Conservation (phyloP, 1,284 basidiomycete genomes). For the Cutaneotrichosporon cutaneum region DNA sequence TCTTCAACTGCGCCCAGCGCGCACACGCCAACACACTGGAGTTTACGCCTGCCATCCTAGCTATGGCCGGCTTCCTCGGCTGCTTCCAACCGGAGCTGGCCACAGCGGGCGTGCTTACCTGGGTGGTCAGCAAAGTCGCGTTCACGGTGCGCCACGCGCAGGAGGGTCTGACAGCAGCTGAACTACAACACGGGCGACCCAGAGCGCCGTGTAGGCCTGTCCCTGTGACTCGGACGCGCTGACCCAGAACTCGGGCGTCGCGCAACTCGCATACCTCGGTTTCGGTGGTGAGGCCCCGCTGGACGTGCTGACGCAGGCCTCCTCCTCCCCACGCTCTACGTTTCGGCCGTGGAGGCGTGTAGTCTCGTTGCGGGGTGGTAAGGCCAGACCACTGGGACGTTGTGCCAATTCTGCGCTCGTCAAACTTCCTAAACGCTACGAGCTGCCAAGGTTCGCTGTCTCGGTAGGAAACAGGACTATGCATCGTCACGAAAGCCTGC, state of each 20-base stretch:
- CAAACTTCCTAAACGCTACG: no score
- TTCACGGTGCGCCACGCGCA: constrained; percentile 32
- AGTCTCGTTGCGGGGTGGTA: neutral
- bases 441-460: no score
- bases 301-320: constrained; percentile 8
- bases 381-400: no score
- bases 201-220: neutral
- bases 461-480: no score
- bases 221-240: constrained; percentile 1
- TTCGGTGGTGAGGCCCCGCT: constrained; percentile 11
- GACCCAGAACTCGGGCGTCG: constrained; percentile 26
- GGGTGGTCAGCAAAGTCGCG: constrained; percentile 32
- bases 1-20: constrained; percentile 47
- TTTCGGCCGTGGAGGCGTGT: neutral
- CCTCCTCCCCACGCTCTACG: constrained; percentile 1
- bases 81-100: constrained; percentile 39
- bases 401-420: no score
- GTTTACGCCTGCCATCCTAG: constrained; percentile 34
- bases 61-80: constrained; percentile 33
- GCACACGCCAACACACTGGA: constrained; percentile 48
- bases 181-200: constrained; percentile 28
- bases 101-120: constrained; percentile 26
- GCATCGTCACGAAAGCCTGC: no score
- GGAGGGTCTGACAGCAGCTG: constrained; percentile 16
- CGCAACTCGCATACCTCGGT: constrained; percentile 29